These are phyloP conservation scores for Neltuma alba DNA, from an alignment of 306 rosid genomes.

Conservation along the genomic window DNA sequence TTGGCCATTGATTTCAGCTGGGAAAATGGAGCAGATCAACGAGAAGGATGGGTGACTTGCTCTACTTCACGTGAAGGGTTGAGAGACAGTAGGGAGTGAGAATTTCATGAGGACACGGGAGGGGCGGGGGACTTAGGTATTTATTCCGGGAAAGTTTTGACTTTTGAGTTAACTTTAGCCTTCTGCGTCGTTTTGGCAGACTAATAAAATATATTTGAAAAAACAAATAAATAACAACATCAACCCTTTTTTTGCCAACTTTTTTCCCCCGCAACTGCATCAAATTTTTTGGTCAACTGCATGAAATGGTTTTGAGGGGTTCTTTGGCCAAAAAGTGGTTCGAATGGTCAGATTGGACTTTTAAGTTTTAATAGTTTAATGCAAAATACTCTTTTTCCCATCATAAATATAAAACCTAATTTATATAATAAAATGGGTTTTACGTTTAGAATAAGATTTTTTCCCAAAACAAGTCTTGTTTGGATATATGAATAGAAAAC, in stretches of 20 bases:
- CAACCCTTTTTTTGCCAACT: too few relatives aligned
- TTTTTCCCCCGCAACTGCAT: not conserved
- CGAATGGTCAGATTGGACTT: not conserved
- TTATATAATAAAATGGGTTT: too few relatives aligned
- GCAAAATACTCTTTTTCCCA: too few relatives aligned
- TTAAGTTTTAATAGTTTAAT: too few relatives aligned
- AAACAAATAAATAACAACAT: not conserved
- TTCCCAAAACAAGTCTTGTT: too few relatives aligned
- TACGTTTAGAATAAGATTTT: too few relatives aligned
- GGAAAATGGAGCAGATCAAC: conserved; percentile 21
- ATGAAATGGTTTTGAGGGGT: not conserved
- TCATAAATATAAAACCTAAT: too few relatives aligned
- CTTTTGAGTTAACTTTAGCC: not conserved
- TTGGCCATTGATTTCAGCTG: conserved; percentile 62
- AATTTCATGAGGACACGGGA: not conserved
- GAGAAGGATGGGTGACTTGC: not conserved
- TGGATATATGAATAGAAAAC: too few relatives aligned
- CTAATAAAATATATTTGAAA: not conserved
- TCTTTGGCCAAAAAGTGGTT: not conserved
- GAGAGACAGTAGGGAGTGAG: not conserved
- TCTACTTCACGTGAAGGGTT: not conserved
- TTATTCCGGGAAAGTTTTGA: too few relatives aligned
- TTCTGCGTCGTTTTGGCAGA: not conserved
- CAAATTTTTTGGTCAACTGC: not conserved
- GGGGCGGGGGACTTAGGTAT: not conserved